phyloP scores from a whole-genome alignment of 2,329 filamentous ascomycete genomes.

The Phyllosticta paracitricarpa region DNA sequence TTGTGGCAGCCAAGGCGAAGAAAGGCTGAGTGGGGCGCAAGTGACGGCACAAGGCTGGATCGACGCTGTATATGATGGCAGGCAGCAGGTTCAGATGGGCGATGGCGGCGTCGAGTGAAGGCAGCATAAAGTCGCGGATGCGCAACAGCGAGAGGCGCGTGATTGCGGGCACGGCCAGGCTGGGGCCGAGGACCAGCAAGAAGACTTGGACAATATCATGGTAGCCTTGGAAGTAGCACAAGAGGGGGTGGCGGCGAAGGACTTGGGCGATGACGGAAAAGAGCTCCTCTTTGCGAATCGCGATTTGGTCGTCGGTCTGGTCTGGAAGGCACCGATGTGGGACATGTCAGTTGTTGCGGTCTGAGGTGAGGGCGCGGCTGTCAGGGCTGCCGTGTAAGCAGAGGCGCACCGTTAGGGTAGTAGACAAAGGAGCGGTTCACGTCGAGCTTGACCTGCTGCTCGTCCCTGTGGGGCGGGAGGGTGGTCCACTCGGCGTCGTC shows the following conservation, averaged over 20 bases:
- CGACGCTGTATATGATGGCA: slow-evolving; percentile 63
- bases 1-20: slow-evolving; percentile 83
- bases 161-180: slow-evolving; percentile 52
- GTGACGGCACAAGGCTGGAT: slow-evolving; percentile 63
- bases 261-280: slow-evolving; percentile 71
- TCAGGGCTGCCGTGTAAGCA: neutral
- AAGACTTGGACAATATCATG: slow-evolving; percentile 98
- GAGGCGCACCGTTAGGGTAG: slow-evolving; percentile 68
- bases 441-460: slow-evolving; percentile 84
- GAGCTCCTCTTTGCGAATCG: slow-evolving; percentile 62
- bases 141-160: slow-evolving; percentile 77
- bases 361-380: neutral
- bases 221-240: slow-evolving; percentile 97
- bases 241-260: slow-evolving; percentile 67
- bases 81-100: slow-evolving; percentile 82
- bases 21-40: slow-evolving; percentile 74
- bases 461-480: slow-evolving; percentile 72
- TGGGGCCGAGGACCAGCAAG: slow-evolving; percentile 66
- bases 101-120: slow-evolving; percentile 69
- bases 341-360: slow-evolving; percentile 12
- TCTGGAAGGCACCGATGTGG: slow-evolving; percentile 37
- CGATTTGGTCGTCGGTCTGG: slow-evolving; percentile 58
- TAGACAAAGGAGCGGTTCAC: slow-evolving; percentile 96
- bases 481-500: slow-evolving; percentile 39
- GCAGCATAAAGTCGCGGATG: slow-evolving; percentile 97